Percentiles rank a stretch among this genome's conserved stretches.
Evolutionary conservation across 1,284 basidiomycete genomes (phyloP).

Genomic region (Ganoderma lingzhi): DNA sequence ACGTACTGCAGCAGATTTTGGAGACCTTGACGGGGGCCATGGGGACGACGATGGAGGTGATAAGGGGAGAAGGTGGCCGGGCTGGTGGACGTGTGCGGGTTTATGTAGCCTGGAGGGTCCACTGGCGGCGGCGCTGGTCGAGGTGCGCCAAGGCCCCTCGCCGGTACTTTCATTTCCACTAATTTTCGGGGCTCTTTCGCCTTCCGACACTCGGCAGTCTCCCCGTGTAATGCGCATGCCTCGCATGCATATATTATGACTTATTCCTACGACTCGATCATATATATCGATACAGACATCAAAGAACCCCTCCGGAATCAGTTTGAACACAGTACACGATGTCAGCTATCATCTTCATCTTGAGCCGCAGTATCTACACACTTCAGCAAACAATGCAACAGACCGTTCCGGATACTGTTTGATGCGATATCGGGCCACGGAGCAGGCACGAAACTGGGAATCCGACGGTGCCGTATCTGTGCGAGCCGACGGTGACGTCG

Average conservation of each 20-base stretch:
- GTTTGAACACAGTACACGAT: background rate
- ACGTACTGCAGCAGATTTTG: constrained; percentile 93
- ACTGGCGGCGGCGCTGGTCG: background rate
- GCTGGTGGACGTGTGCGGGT: constrained; percentile 14
- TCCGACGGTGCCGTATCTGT: background rate
- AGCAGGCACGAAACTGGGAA: background rate
- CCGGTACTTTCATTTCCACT: background rate
- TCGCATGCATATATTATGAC: background rate
- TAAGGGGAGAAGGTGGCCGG: constrained; percentile 20
- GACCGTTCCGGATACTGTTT: background rate
- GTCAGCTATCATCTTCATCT: background rate
- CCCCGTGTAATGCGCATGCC: background rate
- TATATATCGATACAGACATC: background rate
- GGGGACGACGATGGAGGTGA: constrained; percentile 30
- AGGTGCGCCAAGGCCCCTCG: constrained; percentile 1
- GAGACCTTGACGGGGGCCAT: constrained; percentile 77
- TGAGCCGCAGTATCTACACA: background rate
- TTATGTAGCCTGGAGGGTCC: constrained; percentile 2
- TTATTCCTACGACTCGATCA: background rate
- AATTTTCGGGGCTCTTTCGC: constrained; percentile 6
- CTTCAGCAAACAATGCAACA: background rate
- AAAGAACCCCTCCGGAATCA: background rate
- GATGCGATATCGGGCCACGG: background rate
- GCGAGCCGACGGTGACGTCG: background rate
- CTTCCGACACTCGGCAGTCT: background rate